Base-by-base conservation (phyloP, 2,329 filamentous ascomycete genomes). In the Monilinia polystroma region DNA sequence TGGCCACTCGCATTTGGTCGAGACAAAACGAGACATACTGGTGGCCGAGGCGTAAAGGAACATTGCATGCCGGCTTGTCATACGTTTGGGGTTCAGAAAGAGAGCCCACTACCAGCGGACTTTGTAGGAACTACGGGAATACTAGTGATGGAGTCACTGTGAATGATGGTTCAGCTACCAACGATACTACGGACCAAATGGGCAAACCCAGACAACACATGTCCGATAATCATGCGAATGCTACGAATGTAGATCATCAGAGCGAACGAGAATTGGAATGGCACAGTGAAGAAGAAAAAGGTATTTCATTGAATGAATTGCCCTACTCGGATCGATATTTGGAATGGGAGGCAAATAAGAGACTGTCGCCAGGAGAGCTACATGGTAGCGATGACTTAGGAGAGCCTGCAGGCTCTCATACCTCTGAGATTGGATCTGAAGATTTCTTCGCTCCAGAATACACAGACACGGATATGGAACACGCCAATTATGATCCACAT, bases 1-100 rank as follows among this genome's bases (percentile, higher is more conserved):
- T 76, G 77, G 79, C 78, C 78, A 77, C 53, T 62, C 64, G 67
- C 45, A 69, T 54, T 43, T 68, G 69, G 43, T 71, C 67, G 35
- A 67, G 66, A 47, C 66, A 69, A 20, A 66, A 68, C 67, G 68
- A 70, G 52, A 72, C 65, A 67, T 73, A 72, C 58, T 74, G 73
- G 71, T 75, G 73, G 73, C 71, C 69, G 20, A 67, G 71, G 32
- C 67, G 72, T 70, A 74, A 75, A 66, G 49, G 35, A 51, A 20
- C 32, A 55, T 52, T 51, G 32, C 29, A 32, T 59, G 35, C 45
- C 49, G 52, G 38, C 63, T 53, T 51, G n/a, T 18, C 38, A 52
- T 45, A 26, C 52, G 55, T 51, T 26, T 60, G 35, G 56, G 45
- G 35, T 52, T 49, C 55, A 66, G 47, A 51, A 23, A 53, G n/a